Conservation (phyloP, 2,329 filamentous ascomycete genomes). For the Aphanocladium album region DNA sequence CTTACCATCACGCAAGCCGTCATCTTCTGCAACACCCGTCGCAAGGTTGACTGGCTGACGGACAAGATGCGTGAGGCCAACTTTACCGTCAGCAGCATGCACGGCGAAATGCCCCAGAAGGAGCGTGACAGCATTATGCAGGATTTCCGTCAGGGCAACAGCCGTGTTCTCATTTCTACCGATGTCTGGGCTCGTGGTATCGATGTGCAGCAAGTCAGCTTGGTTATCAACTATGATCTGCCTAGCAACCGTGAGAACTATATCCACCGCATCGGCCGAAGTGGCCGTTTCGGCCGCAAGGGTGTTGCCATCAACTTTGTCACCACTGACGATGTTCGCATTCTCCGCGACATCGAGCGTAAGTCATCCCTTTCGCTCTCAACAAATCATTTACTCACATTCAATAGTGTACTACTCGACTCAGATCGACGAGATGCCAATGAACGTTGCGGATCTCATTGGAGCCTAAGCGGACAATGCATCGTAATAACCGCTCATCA, state of each 20-base stretch:
- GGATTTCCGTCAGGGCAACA: conserved; percentile 95
- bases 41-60: conserved; percentile 99
- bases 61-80: conserved; percentile 99
- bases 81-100: conserved; percentile 98
- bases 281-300: conserved; percentile 92
- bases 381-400: conserved; percentile 23
- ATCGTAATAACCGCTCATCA: neutral
- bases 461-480: conserved; percentile 29
- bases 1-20: conserved; percentile 98
- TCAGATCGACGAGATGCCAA: conserved; percentile 97
- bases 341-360: conserved; percentile 94
- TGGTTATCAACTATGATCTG: conserved; percentile 99
- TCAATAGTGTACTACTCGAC: conserved; percentile 81
- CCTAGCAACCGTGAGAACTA: conserved; percentile 99
- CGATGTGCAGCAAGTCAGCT: conserved; percentile 94
- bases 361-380: conserved; percentile 32
- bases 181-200: conserved; percentile 98
- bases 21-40: conserved; percentile 98
- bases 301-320: conserved; percentile 99
- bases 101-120: conserved; percentile 98
- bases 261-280: conserved; percentile 95
- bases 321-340: conserved; percentile 95
- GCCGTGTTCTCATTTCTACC: conserved; percentile 91
- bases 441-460: conserved; percentile 73
- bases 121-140: conserved; percentile 99